phyloP scores from a whole-genome alignment of 345 rosid species.

The Populus nigra region DNA sequence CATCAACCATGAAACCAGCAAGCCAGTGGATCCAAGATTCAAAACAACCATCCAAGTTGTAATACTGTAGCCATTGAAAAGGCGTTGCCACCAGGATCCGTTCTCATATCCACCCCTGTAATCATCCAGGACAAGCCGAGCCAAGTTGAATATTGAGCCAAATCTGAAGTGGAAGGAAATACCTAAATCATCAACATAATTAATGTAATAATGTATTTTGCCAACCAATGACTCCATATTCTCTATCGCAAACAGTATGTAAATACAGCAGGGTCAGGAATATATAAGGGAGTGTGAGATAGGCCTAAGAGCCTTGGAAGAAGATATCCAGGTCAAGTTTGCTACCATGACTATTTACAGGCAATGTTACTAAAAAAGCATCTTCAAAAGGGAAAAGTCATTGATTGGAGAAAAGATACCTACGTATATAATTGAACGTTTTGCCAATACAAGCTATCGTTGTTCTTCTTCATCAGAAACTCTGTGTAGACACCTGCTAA shows the following conservation, averaged over 20 bases:
- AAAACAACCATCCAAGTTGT: slow-evolving; percentile 87
- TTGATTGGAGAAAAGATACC: slow-evolving; percentile 47
- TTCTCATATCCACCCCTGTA: slow-evolving; percentile 82
- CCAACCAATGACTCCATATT: not conserved
- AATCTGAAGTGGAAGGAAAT: slow-evolving; percentile 42
- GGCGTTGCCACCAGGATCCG: slow-evolving; percentile 92
- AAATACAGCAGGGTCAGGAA: not conserved
- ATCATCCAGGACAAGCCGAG: slow-evolving; percentile 77
- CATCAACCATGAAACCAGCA: slow-evolving; percentile 87
- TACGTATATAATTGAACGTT: slow-evolving; percentile 90
- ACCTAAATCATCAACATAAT: not conserved
- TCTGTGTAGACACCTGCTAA: slow-evolving; percentile 95
- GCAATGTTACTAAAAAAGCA: not conserved
- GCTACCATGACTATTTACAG: not conserved
- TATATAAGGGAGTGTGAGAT: not conserved
- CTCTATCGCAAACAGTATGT: not conserved
- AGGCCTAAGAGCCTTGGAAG: not conserved
- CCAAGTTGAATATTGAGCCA: slow-evolving; percentile 83
- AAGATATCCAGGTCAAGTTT: not conserved
- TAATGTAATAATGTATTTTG: too few species aligned
- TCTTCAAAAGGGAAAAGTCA: not conserved
- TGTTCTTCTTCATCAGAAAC: slow-evolving; percentile 92
- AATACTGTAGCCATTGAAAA: slow-evolving; percentile 68
- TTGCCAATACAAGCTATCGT: slow-evolving; percentile 93
- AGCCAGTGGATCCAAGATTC: slow-evolving; percentile 77